A percentile compares a stretch with the other conserved stretches of the same genome.
Conservation (phyloP, 768 basidiomycete species). For the Auricularia sp. region DNA sequence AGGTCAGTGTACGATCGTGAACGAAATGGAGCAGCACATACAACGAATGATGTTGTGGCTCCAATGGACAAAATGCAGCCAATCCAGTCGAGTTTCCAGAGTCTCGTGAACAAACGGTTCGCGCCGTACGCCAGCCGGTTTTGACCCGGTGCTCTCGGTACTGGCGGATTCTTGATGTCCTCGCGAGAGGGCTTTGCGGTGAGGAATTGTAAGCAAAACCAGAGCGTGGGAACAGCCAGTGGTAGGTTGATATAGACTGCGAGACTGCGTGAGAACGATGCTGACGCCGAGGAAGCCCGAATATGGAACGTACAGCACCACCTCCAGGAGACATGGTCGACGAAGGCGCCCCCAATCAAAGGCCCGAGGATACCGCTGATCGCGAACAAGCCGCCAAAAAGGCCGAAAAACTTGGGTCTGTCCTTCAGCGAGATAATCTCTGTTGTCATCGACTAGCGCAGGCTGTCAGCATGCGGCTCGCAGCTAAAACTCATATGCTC, state of each 20-base stretch:
- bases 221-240: constrained; percentile 20
- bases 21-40: background rate
- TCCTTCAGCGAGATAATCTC: constrained; percentile 3
- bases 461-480: background rate
- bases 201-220: constrained; percentile 22
- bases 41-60: background rate
- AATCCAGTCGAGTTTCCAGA: background rate
- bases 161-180: background rate
- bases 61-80: background rate
- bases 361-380: constrained; percentile 25
- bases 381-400: constrained; percentile 17
- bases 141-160: background rate
- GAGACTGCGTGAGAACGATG: background rate
- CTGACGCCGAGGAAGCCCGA: background rate
- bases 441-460: constrained; percentile 6
- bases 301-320: constrained; percentile 18
- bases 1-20: background rate
- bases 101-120: background rate
- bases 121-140: background rate
- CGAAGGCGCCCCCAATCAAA: constrained; percentile 25
- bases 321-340: constrained; percentile 26
- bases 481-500: background rate
- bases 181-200: constrained; percentile 4
- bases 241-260: constrained; percentile 22
- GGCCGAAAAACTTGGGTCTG: constrained; percentile 5